These are phyloP conservation scores for Basipetospora sp. DNA, from an alignment of 2,329 filamentous ascomycete species.

Conservation along the genomic window DNA sequence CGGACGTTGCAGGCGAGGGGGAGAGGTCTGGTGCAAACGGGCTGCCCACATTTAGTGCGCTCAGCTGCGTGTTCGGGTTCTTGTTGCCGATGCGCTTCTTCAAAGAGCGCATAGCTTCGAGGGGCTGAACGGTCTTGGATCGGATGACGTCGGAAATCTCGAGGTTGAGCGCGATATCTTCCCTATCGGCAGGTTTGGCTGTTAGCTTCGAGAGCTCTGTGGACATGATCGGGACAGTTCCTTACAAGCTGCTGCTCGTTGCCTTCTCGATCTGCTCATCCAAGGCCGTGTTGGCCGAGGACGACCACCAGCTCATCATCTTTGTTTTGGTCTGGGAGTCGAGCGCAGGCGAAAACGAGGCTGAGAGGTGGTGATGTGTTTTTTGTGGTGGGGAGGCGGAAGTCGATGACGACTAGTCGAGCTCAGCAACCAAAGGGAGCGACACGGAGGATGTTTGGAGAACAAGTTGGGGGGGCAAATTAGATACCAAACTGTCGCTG, in stretches of 20 bases:
- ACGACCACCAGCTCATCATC: constrained; percentile 94
- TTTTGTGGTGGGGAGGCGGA: no score
- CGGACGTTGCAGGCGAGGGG: no score
- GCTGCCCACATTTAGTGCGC: constrained; percentile 64
- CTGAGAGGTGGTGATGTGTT: no score
- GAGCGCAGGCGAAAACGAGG: no score
- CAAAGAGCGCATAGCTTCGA: constrained; percentile 92
- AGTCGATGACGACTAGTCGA: no score
- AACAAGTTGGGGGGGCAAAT: no score
- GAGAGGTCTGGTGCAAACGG: background rate
- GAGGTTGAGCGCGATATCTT: constrained; percentile 92
- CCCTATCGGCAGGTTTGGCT: constrained; percentile 32
- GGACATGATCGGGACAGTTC: constrained; percentile 3
- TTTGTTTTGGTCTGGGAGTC: no score
- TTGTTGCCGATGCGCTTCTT: constrained; percentile 91
- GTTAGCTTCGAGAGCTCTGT: constrained; percentile 9
- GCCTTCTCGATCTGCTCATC: constrained; percentile 96
- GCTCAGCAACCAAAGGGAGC: no score
- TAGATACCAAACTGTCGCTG: no score
- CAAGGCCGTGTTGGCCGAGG: constrained; percentile 73
- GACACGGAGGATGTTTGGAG: no score
- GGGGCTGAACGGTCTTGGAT: constrained; percentile 92
- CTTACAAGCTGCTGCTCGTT: constrained; percentile 82
- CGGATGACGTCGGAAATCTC: constrained; percentile 96
- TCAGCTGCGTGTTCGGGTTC: constrained; percentile 92